Evolutionary conservation across 495 filamentous ascomycete genomes (phyloP).

Genomic region (Rhypophila decipiens): DNA sequence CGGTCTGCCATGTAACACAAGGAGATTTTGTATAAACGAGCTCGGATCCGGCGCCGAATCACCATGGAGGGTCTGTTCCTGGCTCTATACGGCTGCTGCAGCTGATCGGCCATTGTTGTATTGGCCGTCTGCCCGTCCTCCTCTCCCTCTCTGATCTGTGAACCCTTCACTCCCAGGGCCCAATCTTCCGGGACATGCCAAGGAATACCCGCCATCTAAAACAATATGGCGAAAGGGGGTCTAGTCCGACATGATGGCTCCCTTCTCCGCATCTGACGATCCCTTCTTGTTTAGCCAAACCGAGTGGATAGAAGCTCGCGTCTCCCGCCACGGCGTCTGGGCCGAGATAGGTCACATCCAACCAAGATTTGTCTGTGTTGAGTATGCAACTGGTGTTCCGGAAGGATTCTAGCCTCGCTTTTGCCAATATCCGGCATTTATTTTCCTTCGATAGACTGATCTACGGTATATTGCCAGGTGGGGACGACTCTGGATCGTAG

Average conservation of each 20-base stretch:
- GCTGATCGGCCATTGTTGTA: slow-evolving; percentile 3
- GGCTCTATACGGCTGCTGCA: background rate
- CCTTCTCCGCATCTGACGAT: background rate
- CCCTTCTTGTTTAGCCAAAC: no score
- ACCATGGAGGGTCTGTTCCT: background rate
- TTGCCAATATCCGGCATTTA: background rate
- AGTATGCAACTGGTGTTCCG: no score
- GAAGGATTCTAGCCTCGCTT: background rate
- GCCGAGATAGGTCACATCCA: no score
- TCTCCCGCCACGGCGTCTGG: no score
- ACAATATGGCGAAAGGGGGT: slow-evolving; percentile 27
- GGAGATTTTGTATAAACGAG: no score
- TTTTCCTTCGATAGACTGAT: background rate
- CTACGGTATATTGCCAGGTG: no score
- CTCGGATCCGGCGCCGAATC: background rate
- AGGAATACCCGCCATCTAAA: slow-evolving; percentile 15
- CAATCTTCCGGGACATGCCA: slow-evolving; percentile 9
- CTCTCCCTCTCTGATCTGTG: background rate
- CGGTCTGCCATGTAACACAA: no score
- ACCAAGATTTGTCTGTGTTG: no score
- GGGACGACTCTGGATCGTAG: no score
- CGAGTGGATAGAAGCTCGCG: no score
- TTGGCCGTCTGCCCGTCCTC: background rate
- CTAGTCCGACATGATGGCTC: background rate
- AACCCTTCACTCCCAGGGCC: no score